Base-by-base conservation (phyloP, 352 stramenopile species). In the Thalassiosira hispida region DNA sequence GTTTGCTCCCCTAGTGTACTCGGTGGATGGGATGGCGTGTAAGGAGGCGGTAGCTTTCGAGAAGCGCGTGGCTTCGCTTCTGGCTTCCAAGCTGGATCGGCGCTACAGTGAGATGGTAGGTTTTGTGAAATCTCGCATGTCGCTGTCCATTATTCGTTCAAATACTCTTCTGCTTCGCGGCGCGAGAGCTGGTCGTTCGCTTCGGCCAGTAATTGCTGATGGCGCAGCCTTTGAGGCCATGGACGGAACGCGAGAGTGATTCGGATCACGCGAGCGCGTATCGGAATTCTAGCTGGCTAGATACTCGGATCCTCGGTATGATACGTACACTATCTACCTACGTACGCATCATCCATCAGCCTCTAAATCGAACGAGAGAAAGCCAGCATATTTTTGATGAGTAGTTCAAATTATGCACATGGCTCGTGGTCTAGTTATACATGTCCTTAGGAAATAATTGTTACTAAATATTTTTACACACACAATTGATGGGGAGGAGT, bases 1-100 rank as follows among this genome's bases (percentile, higher is more conserved):
- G 22, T 77, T 77, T 46, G 44, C 52, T 22, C 73, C 57, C 18
- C 53, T 77, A 9, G 66, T 77, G 20, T 82, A 77, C 44, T 82
- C 61, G 4, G 56, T 82, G 4, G 73, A 82, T 60, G 62, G 72
- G 42, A 38, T 80, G 49, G 38, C 49, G 52, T 52, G 71, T 14
- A 22, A 31, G 31, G 53, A 76, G 47, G 52, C 57, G 1, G 73
- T 16, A 29, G 38, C 31, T 29, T 23, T n/a, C 8, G 64, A 64
- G n/a, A 47, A 22, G 25, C 27, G 65, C 16, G 14, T 81, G 0
- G 56, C 73, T 22, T 7, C 55, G 20, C 31, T 29, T 3, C 76
- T 79, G 14, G 51, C 61, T n/a, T 29, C n/a, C 1, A 79, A 79
- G 42, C 76, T 68, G 76, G 60, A 47, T 16, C 27, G 42, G 9